Evolutionary conservation across 2,329 filamentous ascomycete genomes (phyloP).

Genomic region (Trichoderma polysporum): DNA sequence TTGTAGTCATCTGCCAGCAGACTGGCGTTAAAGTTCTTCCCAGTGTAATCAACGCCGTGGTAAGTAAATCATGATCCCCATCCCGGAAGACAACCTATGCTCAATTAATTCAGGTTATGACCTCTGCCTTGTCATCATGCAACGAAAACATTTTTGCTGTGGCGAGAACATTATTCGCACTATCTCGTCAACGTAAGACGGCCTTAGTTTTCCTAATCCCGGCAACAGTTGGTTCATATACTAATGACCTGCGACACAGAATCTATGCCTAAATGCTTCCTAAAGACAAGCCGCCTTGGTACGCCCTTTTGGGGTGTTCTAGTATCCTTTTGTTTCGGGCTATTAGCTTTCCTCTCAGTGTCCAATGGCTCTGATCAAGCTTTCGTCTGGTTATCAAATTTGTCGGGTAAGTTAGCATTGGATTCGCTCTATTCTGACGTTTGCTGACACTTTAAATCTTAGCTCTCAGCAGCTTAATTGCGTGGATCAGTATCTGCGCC

Average conservation of each 20-base stretch:
- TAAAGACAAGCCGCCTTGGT: constrained; percentile 49
- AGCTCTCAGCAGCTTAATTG: constrained; percentile 31
- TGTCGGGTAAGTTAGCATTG: constrained; percentile 43
- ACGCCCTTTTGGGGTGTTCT: constrained; percentile 50
- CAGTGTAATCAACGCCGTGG: constrained; percentile 55
- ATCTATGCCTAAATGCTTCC: constrained; percentile 51
- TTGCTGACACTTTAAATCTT: background rate
- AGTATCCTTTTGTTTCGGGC: constrained; percentile 43
- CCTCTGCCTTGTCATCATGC: constrained; percentile 54
- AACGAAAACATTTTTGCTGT: constrained; percentile 56
- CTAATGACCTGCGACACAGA: background rate
- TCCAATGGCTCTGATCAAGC: constrained; percentile 45
- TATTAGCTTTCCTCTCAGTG: constrained; percentile 49
- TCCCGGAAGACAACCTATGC: too few relatives aligned
- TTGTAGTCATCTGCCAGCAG: constrained; percentile 49
- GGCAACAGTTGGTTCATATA: background rate
- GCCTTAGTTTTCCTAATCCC: background rate
- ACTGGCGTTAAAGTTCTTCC: constrained; percentile 50
- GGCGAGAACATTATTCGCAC: constrained; percentile 51
- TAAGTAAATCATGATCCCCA: constrained; percentile 26
- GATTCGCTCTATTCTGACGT: too few relatives aligned
- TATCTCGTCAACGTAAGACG: constrained; percentile 47
- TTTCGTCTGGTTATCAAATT: constrained; percentile 57
- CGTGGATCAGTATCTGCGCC: constrained; percentile 34
- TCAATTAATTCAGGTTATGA: constrained; percentile 34